Percentiles rank a stretch among this genome's conserved stretches.
phyloP scores from a whole-genome alignment of 2,329 filamentous ascomycete genomes.

The Fusarium sororula region DNA sequence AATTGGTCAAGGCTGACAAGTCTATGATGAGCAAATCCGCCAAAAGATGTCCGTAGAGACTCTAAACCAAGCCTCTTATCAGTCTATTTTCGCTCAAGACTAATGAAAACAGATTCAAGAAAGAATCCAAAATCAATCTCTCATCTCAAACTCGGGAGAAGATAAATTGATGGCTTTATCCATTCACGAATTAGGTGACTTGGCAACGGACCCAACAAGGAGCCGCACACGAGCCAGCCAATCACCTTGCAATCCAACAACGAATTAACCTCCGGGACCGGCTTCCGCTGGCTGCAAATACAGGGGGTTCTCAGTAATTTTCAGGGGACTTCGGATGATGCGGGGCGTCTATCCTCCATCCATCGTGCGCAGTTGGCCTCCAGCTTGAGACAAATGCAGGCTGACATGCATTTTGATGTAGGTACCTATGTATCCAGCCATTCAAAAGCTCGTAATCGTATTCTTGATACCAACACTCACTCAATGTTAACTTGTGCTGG shows the following conservation, averaged over 20 bases:
- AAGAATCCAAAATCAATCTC: background rate
- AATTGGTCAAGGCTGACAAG: conserved; percentile 14
- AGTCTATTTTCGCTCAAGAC: background rate
- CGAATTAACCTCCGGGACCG: conserved; percentile 3
- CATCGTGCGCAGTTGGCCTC: background rate
- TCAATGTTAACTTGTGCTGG: background rate
- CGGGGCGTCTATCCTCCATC: background rate
- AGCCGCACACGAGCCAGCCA: conserved; percentile 18
- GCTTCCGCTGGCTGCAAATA: conserved; percentile 17
- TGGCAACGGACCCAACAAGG: conserved; percentile 27
- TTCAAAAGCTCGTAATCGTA: conserved; percentile 16
- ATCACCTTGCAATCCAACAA: background rate
- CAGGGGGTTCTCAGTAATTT: conserved; percentile 19
- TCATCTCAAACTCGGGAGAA: conserved; percentile 19
- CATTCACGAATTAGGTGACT: conserved; percentile 13
- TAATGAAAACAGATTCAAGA: background rate
- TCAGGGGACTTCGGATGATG: conserved; percentile 8
- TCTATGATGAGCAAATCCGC: background rate
- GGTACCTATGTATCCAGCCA: background rate
- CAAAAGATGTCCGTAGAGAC: background rate
- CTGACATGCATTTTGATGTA: conserved; percentile 14
- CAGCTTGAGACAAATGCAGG: background rate
- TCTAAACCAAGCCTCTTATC: background rate
- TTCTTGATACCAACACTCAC: background rate
- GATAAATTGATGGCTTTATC: conserved; percentile 15